Evolutionary conservation across 2,329 filamentous ascomycete species (phyloP).

Genomic region (Aspergillus nomiae): DNA sequence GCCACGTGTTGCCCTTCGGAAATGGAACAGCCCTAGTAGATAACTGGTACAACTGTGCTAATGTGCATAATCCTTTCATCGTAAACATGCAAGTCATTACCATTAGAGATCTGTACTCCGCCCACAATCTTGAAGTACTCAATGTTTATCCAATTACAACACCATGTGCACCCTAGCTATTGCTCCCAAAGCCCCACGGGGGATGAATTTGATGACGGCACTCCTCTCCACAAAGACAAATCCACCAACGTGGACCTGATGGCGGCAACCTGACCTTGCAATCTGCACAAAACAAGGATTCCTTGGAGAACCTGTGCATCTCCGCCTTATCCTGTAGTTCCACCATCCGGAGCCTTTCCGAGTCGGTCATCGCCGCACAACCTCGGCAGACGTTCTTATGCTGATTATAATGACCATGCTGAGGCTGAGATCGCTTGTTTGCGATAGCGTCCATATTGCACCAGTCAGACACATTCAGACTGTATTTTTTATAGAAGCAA

Average conservation of each 20-base stretch:
- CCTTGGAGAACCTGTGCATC: background rate
- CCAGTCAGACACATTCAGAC: too few species aligned
- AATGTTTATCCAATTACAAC: background rate
- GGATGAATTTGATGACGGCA: background rate
- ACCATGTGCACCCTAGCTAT: background rate
- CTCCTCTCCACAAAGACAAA: background rate
- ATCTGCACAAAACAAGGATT: background rate
- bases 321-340: background rate
- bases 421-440: background rate
- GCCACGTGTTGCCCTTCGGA: background rate
- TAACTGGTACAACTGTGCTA: background rate
- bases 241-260: constrained; percentile 1
- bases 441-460: background rate
- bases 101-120: background rate
- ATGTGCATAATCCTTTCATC: background rate
- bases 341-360: background rate
- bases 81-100: background rate
- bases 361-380: background rate
- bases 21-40: background rate
- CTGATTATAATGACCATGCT: too few species aligned
- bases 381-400: background rate
- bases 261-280: background rate
- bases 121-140: background rate
- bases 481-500: background rate
- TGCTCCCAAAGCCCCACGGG: background rate